Evolutionary conservation across 2,329 filamentous ascomycete genomes (phyloP).

Genomic region (Knufia fluminis): DNA sequence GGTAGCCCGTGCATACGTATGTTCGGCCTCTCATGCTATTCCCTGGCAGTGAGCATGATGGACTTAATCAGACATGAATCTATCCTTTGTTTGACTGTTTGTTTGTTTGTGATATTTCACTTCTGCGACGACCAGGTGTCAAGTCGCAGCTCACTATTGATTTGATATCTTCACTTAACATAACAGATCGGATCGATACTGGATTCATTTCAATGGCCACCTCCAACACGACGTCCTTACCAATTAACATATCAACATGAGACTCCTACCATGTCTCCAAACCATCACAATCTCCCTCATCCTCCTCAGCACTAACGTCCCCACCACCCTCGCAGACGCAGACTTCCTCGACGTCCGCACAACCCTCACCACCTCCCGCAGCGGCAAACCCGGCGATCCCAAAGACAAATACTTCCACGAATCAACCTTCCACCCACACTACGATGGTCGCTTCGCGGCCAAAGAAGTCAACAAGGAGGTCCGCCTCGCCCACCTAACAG

Average conservation of each 20-base stretch:
- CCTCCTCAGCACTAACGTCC: neutral
- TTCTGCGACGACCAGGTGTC: neutral
- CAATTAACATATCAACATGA: neutral
- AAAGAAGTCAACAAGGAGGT: constrained; percentile 38
- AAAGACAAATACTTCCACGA: constrained; percentile 44
- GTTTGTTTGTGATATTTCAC: too few species aligned
- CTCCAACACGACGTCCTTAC: neutral
- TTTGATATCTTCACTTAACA: neutral
- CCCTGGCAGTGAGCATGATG: too few species aligned
- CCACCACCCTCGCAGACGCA: constrained; percentile 27
- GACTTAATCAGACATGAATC: too few species aligned
- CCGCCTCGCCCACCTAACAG: constrained; percentile 39
- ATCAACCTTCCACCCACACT: constrained; percentile 26
- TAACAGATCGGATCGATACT: neutral
- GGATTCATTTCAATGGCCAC: neutral
- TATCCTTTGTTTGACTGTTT: too few species aligned
- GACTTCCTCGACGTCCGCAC: constrained; percentile 38
- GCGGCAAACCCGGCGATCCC: constrained; percentile 31
- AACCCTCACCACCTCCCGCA: constrained; percentile 32
- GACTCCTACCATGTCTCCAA: neutral
- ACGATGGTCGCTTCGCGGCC: constrained; percentile 48
- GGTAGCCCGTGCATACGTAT: neutral
- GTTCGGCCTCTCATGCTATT: too few species aligned
- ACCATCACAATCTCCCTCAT: neutral
- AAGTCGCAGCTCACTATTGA: neutral